Evolutionary conservation across 164 flowering plant genomes (phyloP).

Genomic region (Magnolia officinalis): DNA sequence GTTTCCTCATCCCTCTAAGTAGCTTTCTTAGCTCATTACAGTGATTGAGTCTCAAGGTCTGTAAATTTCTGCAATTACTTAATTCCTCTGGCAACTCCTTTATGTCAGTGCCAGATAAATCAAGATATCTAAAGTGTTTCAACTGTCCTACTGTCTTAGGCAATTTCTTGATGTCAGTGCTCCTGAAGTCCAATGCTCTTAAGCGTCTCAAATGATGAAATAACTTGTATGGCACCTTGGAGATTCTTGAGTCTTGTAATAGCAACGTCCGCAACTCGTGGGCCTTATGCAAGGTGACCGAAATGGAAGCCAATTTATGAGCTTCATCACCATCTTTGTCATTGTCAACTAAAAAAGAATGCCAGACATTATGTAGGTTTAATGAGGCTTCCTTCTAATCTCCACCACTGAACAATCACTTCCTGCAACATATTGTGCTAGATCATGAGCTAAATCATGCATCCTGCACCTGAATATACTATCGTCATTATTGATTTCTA

Average conservation of each 20-base stretch:
- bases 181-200: background rate
- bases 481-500: too few relatives aligned
- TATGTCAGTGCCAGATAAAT: background rate
- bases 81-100: constrained; percentile 2
- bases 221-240: background rate
- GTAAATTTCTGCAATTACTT: background rate
- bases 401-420: too few relatives aligned
- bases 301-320: background rate
- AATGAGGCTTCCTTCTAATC: too few relatives aligned
- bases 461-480: too few relatives aligned
- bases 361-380: too few relatives aligned
- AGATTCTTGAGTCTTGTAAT: background rate
- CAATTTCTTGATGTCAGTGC: background rate
- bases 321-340: too few relatives aligned
- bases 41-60: background rate
- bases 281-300: background rate
- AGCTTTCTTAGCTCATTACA: background rate
- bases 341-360: too few relatives aligned
- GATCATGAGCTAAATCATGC: too few relatives aligned
- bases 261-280: too few relatives aligned
- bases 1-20: constrained; percentile 5
- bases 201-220: background rate
- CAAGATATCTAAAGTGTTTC: constrained; percentile 9
- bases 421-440: too few relatives aligned
- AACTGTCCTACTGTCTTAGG: background rate